These are phyloP conservation scores for Vitis hybrid DNA, from an alignment of 177 flowering plant species.

Conservation along the genomic window DNA sequence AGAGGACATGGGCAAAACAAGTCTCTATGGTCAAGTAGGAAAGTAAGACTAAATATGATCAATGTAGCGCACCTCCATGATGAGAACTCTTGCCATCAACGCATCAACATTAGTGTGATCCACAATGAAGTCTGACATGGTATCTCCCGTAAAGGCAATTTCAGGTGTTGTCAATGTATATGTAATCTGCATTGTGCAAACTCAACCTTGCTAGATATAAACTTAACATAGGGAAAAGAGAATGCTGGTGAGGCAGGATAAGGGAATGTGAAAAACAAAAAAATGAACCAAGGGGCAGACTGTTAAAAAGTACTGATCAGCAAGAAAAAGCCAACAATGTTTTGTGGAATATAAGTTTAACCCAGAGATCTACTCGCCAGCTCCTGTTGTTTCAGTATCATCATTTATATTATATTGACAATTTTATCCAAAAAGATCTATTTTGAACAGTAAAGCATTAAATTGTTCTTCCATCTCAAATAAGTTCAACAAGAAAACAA, in stretches of 20 bases:
- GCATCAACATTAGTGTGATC: constrained; percentile 68
- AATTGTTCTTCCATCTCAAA: too few species aligned
- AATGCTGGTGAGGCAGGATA: neutral
- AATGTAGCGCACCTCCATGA: constrained; percentile 67
- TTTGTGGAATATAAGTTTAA: too few species aligned
- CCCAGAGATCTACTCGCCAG: too few species aligned
- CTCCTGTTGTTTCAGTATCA: too few species aligned
- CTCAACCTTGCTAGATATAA: constrained; percentile 1
- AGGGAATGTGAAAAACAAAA: neutral
- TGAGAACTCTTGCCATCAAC: constrained; percentile 73
- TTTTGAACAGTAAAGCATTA: too few species aligned
- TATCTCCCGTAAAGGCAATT: constrained; percentile 96
- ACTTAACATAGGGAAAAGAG: neutral
- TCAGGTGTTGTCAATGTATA: constrained; percentile 72
- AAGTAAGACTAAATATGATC: neutral
- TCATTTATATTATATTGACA: too few species aligned
- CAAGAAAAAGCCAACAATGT: too few species aligned
- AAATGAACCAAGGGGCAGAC: neutral
- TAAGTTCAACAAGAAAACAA: too few species aligned
- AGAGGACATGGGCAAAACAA: neutral
- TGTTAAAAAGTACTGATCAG: too few species aligned
- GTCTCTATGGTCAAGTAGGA: neutral
- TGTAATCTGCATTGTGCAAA: constrained; percentile 62
- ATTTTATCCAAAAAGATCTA: too few species aligned
- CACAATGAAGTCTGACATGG: constrained; percentile 78